phyloP scores from a whole-genome alignment of 1,139 yeast genomes.

The Diutina sp. region DNA sequence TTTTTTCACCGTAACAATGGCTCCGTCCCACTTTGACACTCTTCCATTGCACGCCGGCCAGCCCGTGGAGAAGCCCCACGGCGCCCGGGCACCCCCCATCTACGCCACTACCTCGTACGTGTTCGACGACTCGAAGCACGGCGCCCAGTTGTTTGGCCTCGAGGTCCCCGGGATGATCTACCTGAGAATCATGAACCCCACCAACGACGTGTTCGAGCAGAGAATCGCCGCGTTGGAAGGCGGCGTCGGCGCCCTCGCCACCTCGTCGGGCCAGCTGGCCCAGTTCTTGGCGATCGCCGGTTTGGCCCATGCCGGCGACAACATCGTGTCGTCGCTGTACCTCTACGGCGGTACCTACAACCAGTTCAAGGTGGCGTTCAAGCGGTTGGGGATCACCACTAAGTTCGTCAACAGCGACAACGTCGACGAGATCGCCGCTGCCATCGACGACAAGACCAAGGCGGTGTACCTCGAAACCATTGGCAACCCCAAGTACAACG shows the following conservation, averaged over 20 bases:
- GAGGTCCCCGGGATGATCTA: constrained; percentile 77
- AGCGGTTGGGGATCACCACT: constrained; percentile 74
- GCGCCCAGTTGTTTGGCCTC: constrained; percentile 80
- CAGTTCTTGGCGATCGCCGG: constrained; percentile 77
- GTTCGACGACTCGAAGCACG: constrained; percentile 79
- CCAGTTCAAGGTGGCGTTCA: constrained; percentile 86
- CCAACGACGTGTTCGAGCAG: constrained; percentile 80
- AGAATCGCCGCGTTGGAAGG: constrained; percentile 88
- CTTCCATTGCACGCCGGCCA: constrained; percentile 93
- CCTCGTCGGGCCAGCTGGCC: constrained; percentile 92
- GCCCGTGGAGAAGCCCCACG: constrained; percentile 44
- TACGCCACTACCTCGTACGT: constrained; percentile 81
- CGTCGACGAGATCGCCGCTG: constrained; percentile 54
- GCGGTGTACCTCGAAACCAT: constrained; percentile 85
- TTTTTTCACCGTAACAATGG: not conserved
- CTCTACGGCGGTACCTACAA: constrained; percentile 95
- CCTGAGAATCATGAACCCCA: constrained; percentile 87
- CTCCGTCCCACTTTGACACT: constrained; percentile 69
- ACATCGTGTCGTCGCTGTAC: constrained; percentile 76
- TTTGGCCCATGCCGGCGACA: constrained; percentile 81
- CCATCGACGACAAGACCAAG: constrained; percentile 75
- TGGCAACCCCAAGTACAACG: constrained; percentile 88
- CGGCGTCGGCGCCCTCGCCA: constrained; percentile 86
- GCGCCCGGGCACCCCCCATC: constrained; percentile 84
- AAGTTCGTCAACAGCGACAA: constrained; percentile 74